phyloP scores from a whole-genome alignment of 2,329 filamentous ascomycete species.

The Colletotrichum agaves region DNA sequence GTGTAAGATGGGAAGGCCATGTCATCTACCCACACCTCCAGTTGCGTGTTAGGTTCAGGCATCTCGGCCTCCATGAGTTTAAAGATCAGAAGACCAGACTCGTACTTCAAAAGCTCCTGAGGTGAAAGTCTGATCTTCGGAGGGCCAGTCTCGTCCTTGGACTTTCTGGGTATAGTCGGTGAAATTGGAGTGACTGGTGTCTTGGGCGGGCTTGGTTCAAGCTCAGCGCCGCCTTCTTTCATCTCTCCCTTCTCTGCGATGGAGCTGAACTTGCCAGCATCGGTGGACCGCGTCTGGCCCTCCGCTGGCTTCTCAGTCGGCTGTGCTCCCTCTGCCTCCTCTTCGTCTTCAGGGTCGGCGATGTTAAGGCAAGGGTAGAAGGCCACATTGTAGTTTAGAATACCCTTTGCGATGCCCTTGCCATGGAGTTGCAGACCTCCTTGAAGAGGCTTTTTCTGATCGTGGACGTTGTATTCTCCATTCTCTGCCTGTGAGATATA shows the following conservation, averaged over 20 bases:
- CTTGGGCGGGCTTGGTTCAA: constrained; percentile 47
- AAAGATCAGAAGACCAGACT: constrained; percentile 94
- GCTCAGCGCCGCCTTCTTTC: constrained; percentile 36
- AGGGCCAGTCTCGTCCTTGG: constrained; percentile 63
- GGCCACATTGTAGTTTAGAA: constrained; percentile 81
- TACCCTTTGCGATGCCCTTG: constrained; percentile 80
- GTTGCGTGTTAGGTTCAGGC: constrained; percentile 76
- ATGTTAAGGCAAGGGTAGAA: constrained; percentile 93
- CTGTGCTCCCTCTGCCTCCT: constrained; percentile 63
- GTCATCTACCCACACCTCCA: constrained; percentile 94
- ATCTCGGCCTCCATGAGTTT: constrained; percentile 92
- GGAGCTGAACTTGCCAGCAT: constrained; percentile 58
- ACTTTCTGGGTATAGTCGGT: constrained; percentile 58
- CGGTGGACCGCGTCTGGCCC: constrained; percentile 39
- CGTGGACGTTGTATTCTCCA: constrained; percentile 84
- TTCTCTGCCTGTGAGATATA: constrained; percentile 81
- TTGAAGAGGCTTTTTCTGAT: constrained; percentile 75
- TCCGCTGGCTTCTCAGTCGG: constrained; percentile 49
- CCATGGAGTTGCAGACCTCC: constrained; percentile 79
- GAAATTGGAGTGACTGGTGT: constrained; percentile 57
- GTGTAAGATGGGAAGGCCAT: constrained; percentile 91
- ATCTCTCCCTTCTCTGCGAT: constrained; percentile 47
- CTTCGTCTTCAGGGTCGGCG: constrained; percentile 88
- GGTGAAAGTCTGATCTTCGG: constrained; percentile 83
- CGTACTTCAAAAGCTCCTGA: constrained; percentile 85